phyloP scores from a whole-genome alignment of 192 early-diverging fungal genomes.

The Rhizoclosmatium globosum region DNA sequence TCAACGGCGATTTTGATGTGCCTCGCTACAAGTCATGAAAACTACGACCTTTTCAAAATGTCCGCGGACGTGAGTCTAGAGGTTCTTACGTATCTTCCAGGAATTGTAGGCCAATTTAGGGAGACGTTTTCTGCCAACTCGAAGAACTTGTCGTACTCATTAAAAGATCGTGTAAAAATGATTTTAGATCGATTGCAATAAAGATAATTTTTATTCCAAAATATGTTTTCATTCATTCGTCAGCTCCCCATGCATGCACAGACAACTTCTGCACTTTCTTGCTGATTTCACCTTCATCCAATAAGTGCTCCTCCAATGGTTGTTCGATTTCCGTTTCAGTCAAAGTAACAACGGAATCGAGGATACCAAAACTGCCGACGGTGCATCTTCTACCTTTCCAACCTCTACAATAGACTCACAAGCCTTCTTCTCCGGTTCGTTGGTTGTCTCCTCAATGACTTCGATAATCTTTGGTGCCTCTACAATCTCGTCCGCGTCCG shows the following conservation, averaged over 20 bases:
- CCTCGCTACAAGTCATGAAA: neutral
- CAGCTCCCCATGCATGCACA: conserved; percentile 12
- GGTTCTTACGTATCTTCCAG: neutral
- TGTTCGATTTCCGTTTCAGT: neutral
- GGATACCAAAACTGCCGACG: neutral
- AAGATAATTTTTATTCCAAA: neutral
- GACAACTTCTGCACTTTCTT: neutral
- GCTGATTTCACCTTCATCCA: neutral
- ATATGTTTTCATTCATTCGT: neutral
- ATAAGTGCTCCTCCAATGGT: conserved; percentile 1
- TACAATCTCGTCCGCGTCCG: neutral
- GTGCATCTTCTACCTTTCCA: neutral
- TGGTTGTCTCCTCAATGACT: neutral
- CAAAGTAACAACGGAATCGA: neutral
- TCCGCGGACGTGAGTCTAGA: neutral
- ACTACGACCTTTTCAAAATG: conserved; percentile 16
- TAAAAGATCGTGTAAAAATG: neutral
- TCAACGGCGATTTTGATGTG: neutral
- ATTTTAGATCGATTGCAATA: conserved; percentile 13
- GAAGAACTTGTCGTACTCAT: neutral
- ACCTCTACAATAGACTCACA: neutral
- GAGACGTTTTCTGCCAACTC: neutral
- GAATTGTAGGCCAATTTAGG: neutral
- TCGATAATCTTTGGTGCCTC: neutral
- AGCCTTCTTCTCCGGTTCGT: neutral